Evolutionary conservation across 129 eudicot genomes (phyloP), one percentile per base, ranked within the genome.

Genomic region (Pittosporum tobira): DNA sequence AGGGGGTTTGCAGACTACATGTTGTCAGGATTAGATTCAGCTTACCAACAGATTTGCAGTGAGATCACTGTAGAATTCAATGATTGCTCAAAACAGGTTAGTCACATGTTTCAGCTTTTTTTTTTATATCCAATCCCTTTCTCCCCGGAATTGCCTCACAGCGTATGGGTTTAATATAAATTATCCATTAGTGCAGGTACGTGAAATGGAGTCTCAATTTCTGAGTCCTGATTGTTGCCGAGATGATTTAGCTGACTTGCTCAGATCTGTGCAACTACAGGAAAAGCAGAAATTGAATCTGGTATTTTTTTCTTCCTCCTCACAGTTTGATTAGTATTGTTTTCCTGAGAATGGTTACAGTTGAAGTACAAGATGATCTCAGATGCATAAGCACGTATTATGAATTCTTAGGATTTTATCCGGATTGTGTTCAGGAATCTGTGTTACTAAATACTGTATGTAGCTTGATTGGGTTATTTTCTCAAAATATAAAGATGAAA

Each of bases 231-330:
- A 44, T 48, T 78, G 69, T 67, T 68, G 65, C 64, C 82, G 96
- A 62, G 87, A 80, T 67, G 99, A 91, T 69, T 65, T 91, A 28
- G 90, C 99, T 71, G 51, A 59, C 43, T 49, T 91, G 74, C 79
- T 91, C 40, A 78, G 88, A 77, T 84, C 99, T 45, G 88, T 91
- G 65, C 99, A 91, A 76, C 75, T 58, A 22, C 87, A 87, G 60
- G 99, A 91, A 75, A 87, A 91, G 70, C 90, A 86, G 81, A 91
- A 91, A 65, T 71, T 91, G 76, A 74, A 87, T 60, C 72, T 91
- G 84, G 99, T 87, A 86, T 48, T 62, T 60, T 26, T 58, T 31
- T 44, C 53, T 65, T 64, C 2, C 55, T 48, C 0, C 23, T 16
- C 54, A 37, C 34, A 13, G 45, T 19, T 34, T 31, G 11, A 30